Evolutionary conservation across 2,329 filamentous ascomycete species (phyloP).

Genomic region (Raffaelea ambrosiae): DNA sequence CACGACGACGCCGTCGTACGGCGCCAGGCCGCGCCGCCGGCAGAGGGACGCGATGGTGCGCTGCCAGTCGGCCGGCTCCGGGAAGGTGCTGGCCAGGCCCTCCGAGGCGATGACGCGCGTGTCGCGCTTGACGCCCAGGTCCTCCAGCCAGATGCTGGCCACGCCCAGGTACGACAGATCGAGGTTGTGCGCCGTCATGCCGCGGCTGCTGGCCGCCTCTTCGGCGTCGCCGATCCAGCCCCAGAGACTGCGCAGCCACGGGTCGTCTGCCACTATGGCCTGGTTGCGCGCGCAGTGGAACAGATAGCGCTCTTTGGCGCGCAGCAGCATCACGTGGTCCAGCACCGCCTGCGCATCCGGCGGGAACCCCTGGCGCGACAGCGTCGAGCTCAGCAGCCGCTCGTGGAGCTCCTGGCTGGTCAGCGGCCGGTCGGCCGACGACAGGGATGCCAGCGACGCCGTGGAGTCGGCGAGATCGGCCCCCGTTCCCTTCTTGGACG

Average conservation of each 20-base stretch:
- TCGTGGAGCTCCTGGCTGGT: conserved; percentile 48
- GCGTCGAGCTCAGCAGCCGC: conserved; percentile 36
- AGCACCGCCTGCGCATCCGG: conserved; percentile 42
- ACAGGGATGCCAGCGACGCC: conserved; percentile 9
- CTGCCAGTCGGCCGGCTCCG: conserved; percentile 48
- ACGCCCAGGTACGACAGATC: conserved; percentile 73
- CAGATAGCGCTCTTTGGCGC: conserved; percentile 53
- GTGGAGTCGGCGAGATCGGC: conserved; percentile 10
- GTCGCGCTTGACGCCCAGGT: conserved; percentile 44
- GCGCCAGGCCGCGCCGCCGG: conserved; percentile 49
- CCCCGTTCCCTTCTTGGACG: not conserved
- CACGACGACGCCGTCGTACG: conserved; percentile 11
- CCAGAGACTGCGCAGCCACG: conserved; percentile 73
- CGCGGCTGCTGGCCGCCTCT: conserved; percentile 53
- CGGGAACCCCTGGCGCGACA: conserved; percentile 37
- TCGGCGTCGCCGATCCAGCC: conserved; percentile 62
- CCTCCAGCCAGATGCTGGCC: conserved; percentile 61
- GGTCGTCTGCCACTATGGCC: conserved; percentile 59
- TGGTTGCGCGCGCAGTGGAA: conserved; percentile 59
- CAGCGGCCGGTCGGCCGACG: conserved; percentile 9
- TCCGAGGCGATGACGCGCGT: conserved; percentile 10
- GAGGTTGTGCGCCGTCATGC: conserved; percentile 60
- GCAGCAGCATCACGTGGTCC: conserved; percentile 50
- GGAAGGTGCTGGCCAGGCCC: conserved; percentile 40
- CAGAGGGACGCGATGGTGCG: conserved; percentile 56